phyloP scores from a whole-genome alignment of 768 basidiomycete genomes.

The Harrya chromipes region DNA sequence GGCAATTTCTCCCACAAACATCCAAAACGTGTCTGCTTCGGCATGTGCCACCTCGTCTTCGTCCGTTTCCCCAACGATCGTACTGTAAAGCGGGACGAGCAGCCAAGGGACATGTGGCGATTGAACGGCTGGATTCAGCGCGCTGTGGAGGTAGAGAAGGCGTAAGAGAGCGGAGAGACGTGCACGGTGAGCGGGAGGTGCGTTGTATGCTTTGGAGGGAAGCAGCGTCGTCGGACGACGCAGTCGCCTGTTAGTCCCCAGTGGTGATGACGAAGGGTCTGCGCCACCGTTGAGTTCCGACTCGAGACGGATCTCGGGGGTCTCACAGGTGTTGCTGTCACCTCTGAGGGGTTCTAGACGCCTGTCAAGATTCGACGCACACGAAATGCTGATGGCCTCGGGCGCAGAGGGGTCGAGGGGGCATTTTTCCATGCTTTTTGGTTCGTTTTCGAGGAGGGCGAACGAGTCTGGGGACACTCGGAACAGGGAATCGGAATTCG shows the following conservation, averaged over 20 bases:
- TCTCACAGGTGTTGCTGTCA: conserved; percentile 14
- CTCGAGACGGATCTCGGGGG: conserved; percentile 43
- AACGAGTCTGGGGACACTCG: conserved; percentile 52
- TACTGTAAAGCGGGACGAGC: conserved; percentile 65
- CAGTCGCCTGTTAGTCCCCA: conserved; percentile 25
- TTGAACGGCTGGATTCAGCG: conserved; percentile 67
- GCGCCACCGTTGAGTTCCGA: conserved; percentile 17
- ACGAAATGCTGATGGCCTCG: conserved; percentile 46
- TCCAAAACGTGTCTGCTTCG: conserved; percentile 82
- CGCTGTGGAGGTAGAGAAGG: conserved; percentile 66
- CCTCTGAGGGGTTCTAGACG: conserved; percentile 48
- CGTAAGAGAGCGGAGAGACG: conserved; percentile 66
- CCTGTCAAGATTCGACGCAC: conserved; percentile 50
- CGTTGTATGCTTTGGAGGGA: conserved; percentile 42
- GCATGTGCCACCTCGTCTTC: conserved; percentile 58
- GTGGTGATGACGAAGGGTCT: conserved; percentile 13
- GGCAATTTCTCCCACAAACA: conserved; percentile 70
- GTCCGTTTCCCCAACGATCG: conserved; percentile 60
- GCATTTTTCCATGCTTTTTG: conserved; percentile 41
- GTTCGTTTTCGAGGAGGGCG: conserved; percentile 47
- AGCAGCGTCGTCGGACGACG: conserved; percentile 43
- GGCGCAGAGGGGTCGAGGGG: conserved; percentile 50
- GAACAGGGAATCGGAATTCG: conserved; percentile 54
- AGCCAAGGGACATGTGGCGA: conserved; percentile 69
- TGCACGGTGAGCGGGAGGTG: conserved; percentile 50